phyloP scores from a whole-genome alignment of 2,329 filamentous ascomycete species.

The Lecanicillium sp. region DNA sequence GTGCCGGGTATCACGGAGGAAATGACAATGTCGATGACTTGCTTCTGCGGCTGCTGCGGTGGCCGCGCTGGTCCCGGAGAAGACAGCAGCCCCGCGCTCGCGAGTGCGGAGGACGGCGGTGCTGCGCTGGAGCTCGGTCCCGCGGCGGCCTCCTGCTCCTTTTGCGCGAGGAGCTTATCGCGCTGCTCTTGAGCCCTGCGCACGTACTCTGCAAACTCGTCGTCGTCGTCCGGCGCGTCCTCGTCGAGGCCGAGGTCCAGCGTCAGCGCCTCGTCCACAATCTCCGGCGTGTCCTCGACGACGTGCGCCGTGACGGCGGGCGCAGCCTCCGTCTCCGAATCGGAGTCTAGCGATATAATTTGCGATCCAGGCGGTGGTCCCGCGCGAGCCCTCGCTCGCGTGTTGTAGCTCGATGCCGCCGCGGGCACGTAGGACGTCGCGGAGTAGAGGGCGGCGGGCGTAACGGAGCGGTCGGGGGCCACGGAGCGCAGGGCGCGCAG shows the following conservation, averaged over 20 bases:
- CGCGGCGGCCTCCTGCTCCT: slow-evolving; percentile 13
- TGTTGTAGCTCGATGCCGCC: not conserved
- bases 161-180: slow-evolving; percentile 15
- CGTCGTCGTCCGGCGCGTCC: slow-evolving; percentile 27
- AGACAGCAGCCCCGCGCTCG: no score
- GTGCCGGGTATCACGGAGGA: slow-evolving; percentile 59
- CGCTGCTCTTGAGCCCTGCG: slow-evolving; percentile 32
- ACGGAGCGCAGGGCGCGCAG: not conserved
- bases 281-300: slow-evolving; percentile 14
- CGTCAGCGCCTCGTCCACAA: not conserved
- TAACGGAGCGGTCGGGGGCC: slow-evolving; percentile 8
- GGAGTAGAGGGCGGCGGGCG: not conserved
- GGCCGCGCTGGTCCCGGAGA: not conserved
- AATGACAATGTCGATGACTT: slow-evolving; percentile 37
- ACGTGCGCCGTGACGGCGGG: slow-evolving; percentile 21
- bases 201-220: slow-evolving; percentile 42
- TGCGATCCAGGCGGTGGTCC: slow-evolving; percentile 3
- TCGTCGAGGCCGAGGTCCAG: slow-evolving; percentile 13
- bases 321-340: slow-evolving; percentile 18
- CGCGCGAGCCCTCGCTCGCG: not conserved
- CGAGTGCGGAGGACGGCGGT: slow-evolving; percentile 8
- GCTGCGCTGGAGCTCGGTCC: not conserved
- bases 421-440: not conserved
- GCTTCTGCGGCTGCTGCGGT: not conserved
- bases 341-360: slow-evolving; percentile 29